phyloP scores from a whole-genome alignment of 1,284 basidiomycete species.

The Anthracocystis setariae region DNA sequence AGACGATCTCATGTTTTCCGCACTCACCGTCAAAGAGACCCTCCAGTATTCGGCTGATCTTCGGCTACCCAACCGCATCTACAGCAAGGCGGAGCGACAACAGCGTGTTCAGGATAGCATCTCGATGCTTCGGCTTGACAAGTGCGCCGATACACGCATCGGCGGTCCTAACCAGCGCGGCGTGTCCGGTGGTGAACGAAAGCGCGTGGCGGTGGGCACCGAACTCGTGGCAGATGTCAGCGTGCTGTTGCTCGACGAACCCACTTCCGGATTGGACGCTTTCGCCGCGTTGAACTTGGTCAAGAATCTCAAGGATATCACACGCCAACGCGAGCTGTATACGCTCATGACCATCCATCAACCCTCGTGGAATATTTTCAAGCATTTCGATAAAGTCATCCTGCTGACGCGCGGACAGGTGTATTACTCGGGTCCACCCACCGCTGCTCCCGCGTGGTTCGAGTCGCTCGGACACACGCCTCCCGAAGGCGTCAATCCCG shows the following conservation, averaged over 20 bases:
- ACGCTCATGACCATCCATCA: conserved; percentile 58
- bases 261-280: conserved; percentile 52
- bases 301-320: conserved; percentile 48
- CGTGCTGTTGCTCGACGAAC: conserved; percentile 55
- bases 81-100: conserved; percentile 37
- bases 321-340: conserved; percentile 33
- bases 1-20: conserved; percentile 53
- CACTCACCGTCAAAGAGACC: conserved; percentile 53
- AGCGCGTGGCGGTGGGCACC: conserved; percentile 46
- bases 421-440: conserved; percentile 50
- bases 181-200: conserved; percentile 55
- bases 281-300: conserved; percentile 48
- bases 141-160: conserved; percentile 46
- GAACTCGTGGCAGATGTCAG: conserved; percentile 48
- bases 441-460: conserved; percentile 42
- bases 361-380: conserved; percentile 56
- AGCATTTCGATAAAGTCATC: conserved; percentile 49
- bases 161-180: conserved; percentile 48
- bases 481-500: conserved; percentile 48
- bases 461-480: conserved; percentile 22
- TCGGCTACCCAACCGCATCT: conserved; percentile 34
- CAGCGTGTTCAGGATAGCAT: conserved; percentile 52
- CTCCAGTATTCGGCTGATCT: conserved; percentile 55
- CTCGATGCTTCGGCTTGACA: conserved; percentile 51
- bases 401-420: conserved; percentile 46